Base-by-base conservation (phyloP, 441 rosid species). In the Theobroma grandiflorum region DNA sequence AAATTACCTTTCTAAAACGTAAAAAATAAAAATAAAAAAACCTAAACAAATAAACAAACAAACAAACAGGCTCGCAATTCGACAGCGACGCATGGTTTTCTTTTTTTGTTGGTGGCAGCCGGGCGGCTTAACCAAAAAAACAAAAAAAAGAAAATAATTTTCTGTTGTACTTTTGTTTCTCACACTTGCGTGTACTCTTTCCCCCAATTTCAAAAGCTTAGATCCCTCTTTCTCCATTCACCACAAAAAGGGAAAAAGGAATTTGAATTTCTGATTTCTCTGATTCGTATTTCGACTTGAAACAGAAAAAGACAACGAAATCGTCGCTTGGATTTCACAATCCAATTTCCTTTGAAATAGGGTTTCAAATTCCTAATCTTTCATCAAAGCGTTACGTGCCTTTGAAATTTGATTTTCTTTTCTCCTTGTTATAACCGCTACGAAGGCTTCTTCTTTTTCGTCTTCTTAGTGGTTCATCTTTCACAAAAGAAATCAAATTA, bases 181-280 rank as follows among this genome's bases (percentile, higher is more conserved):
- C 31, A 26, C 31, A 26, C 31, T 26, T 0, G 31, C 31, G 31
- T 26, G 1, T 26, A 26, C 31, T 26, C 31, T 26, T 26, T 0
- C 31, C 31, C 31, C 31, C 31, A 26, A 26, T 26, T 26, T 26
- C 9, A 5, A 43, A 43, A 5, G 9, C 47, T 43, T 43, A 0
- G 47, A 43, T 43, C 47, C 47, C 6, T 43, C 47, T 43, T 8
- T 43, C 47, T 43, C 47, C 6, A 8, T 43, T 43, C 47, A 5
- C 47, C 47, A 26, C 9, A 6, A 43, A 43, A 5, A 43, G 1
- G 1, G 6, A 43, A 5, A 4, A 43, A 8, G 26, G 33, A 53
- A 72, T 37, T 57, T 16, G 7, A 72, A 35, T 26, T 73, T 55
- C 16, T 57, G 76, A 73, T 73, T 72, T 11, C 47, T 72, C 47